These are phyloP conservation scores for Maudiozyma barnettii DNA, from an alignment of 805 yeast genomes.

Conservation along the genomic window DNA sequence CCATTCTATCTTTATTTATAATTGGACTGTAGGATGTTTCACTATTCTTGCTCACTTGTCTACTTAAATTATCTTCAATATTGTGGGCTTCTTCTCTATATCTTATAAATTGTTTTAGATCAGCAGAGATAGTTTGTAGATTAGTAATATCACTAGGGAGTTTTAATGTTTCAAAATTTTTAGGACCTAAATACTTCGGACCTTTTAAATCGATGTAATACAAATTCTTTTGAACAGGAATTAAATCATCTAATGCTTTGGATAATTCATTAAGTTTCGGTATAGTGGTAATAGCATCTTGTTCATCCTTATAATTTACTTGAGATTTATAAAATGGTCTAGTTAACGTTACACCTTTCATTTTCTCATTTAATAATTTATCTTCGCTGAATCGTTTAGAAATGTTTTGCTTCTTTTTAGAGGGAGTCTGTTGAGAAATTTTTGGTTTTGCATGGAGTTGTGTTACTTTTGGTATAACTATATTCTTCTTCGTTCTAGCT, in stretches of 20 bases:
- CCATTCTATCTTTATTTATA: background rate
- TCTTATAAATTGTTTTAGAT: slow-evolving; percentile 4
- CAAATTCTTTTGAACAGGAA: slow-evolving; percentile 9
- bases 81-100: background rate
- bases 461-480: too few relatives aligned
- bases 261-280: background rate
- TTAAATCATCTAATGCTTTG: slow-evolving; percentile 5
- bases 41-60: background rate
- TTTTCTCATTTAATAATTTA: background rate
- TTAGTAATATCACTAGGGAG: slow-evolving; percentile 13
- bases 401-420: background rate
- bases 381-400: background rate
- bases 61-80: background rate
- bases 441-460: too few relatives aligned
- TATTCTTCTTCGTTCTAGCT: too few relatives aligned
- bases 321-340: slow-evolving; percentile 1
- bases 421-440: background rate
- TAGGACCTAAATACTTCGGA: slow-evolving; percentile 15
- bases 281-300: background rate
- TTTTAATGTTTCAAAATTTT: slow-evolving; percentile 13
- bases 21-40: background rate
- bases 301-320: background rate
- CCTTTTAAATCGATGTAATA: slow-evolving; percentile 12
- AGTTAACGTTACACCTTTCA: background rate
- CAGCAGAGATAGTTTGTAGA: slow-evolving; percentile 6